Percentiles rank a stretch among this genome's conserved stretches.
Evolutionary conservation across 805 yeast species (phyloP).

Genomic region (Kodamaea sagamina): DNA sequence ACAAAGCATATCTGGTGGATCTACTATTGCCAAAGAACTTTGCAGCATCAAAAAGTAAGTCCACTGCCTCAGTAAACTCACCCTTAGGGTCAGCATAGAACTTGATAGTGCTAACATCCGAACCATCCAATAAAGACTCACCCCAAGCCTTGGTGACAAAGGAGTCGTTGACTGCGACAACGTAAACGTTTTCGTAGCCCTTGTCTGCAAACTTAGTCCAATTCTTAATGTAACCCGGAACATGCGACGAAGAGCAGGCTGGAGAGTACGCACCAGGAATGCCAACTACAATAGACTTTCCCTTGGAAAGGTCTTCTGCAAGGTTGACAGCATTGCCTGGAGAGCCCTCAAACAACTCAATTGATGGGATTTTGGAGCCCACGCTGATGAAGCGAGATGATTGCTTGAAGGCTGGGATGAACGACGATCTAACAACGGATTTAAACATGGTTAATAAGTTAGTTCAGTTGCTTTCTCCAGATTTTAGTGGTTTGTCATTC

Average conservation of each 20-base stretch:
- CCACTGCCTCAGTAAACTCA: constrained; percentile 65
- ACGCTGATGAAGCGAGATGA: constrained; percentile 24
- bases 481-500: too few species aligned
- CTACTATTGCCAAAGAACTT: constrained; percentile 75
- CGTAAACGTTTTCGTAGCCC: constrained; percentile 64
- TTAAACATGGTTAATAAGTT: constrained; percentile 6
- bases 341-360: constrained; percentile 56
- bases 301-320: constrained; percentile 43
- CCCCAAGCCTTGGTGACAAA: constrained; percentile 86
- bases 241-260: constrained; percentile 69
- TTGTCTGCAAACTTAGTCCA: constrained; percentile 56
- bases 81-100: constrained; percentile 82
- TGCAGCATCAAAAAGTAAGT: constrained; percentile 71
- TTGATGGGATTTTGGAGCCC: constrained; percentile 66
- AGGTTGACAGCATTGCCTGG: constrained; percentile 65
- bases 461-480: neutral
- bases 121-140: constrained; percentile 32
- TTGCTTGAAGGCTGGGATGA: constrained; percentile 2
- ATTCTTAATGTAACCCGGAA: constrained; percentile 69
- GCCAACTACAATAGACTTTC: constrained; percentile 41
- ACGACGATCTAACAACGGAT: constrained; percentile 10
- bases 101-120: constrained; percentile 38
- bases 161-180: constrained; percentile 83
- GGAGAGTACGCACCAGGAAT: constrained; percentile 75
- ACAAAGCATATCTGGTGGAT: constrained; percentile 71